A percentile compares a stretch with the other conserved stretches of the same genome.
Evolutionary conservation across 78 protist genomes (phyloP).

Genomic region (Paulinella micropora): DNA sequence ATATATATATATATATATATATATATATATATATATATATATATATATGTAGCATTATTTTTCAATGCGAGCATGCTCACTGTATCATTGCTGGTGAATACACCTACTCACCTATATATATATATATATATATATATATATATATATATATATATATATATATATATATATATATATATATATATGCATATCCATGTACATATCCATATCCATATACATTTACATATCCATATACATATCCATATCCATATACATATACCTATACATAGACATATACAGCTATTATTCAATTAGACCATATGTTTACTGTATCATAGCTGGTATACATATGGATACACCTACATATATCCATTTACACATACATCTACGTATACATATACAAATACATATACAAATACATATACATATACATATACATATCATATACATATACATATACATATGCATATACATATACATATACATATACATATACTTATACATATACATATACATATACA

Average conservation of each 20-base stretch:
- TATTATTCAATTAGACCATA: background rate
- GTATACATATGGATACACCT: background rate
- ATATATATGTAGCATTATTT: background rate
- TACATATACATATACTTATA: background rate
- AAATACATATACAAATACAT: background rate
- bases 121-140: background rate
- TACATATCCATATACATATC: background rate
- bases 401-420: background rate
- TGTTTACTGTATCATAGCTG: too few species aligned
- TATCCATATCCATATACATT: background rate
- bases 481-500: background rate
- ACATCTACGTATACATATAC: background rate
- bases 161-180: background rate
- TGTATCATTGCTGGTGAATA: too few species aligned
- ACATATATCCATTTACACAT: background rate
- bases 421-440: background rate
- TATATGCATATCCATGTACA: background rate
- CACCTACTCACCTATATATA: background rate
- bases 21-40: background rate
- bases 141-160: background rate
- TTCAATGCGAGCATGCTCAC: background rate
- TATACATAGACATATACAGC: background rate
- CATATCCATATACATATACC: background rate
- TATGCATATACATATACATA: background rate
- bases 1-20: background rate